Evolutionary conservation across 768 basidiomycete species (phyloP).

Genomic region (Saitozyma sp.): DNA sequence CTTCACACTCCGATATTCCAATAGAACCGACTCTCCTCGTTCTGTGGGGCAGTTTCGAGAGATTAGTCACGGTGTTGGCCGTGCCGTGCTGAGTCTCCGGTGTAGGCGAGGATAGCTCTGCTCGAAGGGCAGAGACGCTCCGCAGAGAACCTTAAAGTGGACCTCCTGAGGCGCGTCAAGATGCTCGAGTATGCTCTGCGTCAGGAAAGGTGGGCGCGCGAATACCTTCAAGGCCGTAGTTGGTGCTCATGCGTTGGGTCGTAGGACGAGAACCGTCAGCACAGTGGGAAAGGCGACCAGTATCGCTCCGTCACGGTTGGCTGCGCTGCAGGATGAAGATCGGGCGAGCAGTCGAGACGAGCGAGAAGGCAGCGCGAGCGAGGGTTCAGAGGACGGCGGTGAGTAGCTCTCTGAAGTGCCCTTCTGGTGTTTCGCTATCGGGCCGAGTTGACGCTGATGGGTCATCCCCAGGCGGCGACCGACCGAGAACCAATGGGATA

Average conservation of each 20-base stretch:
- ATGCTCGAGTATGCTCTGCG: constrained; percentile 98
- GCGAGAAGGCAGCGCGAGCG: constrained; percentile 40
- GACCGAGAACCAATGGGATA: constrained; percentile 20
- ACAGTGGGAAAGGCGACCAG: constrained; percentile 17
- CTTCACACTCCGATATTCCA: not conserved
- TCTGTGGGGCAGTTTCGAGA: not conserved
- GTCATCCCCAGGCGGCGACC: constrained; percentile 7
- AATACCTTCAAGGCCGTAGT: not conserved
- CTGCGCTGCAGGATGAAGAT: constrained; percentile 43
- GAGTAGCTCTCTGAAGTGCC: not conserved
- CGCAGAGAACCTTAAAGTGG: constrained; percentile 94
- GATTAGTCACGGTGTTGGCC: not conserved
- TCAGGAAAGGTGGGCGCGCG: constrained; percentile 79
- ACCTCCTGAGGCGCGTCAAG: constrained; percentile 93
- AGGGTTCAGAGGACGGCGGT: constrained; percentile 32
- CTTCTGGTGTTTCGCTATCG: not conserved
- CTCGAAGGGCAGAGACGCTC: constrained; percentile 95
- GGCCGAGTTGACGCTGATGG: constrained; percentile 6
- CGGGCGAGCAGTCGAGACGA: constrained; percentile 24
- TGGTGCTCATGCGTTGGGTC: not conserved
- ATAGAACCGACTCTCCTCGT: not conserved
- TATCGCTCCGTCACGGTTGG: constrained; percentile 31
- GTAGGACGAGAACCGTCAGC: constrained; percentile 34
- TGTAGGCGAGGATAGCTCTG: constrained; percentile 89
- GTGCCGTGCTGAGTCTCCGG: not conserved